Conservation (phyloP, 2,329 filamentous ascomycete genomes). For the Colletotrichum gigasporum region DNA sequence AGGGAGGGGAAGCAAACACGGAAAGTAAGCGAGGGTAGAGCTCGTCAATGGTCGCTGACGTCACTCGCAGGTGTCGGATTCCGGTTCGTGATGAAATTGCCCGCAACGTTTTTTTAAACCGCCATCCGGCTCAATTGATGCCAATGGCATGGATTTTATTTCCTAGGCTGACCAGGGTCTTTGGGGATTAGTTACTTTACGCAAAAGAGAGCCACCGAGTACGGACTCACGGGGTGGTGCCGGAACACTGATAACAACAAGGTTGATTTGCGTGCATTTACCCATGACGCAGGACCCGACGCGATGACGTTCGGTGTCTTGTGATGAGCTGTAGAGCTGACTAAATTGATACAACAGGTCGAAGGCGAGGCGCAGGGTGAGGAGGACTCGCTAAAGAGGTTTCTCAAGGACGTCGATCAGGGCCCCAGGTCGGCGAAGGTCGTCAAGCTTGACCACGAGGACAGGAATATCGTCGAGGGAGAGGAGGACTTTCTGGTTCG, state of each 20-base stretch:
- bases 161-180: not conserved
- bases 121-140: not conserved
- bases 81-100: conserved; percentile 48
- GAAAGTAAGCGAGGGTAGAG: not conserved
- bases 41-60: conserved; percentile 39
- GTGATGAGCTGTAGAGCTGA: not conserved
- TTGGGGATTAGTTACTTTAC: conserved; percentile 60
- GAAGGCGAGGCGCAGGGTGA: conserved; percentile 88
- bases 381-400: conserved; percentile 69
- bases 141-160: not conserved
- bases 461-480: conserved; percentile 70
- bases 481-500: conserved; percentile 74
- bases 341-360: conserved; percentile 65
- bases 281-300: no score
- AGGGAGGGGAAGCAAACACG: not conserved
- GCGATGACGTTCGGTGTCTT: not conserved
- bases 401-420: conserved; percentile 78
- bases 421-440: conserved; percentile 81
- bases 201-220: conserved; percentile 58
- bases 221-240: conserved; percentile 69
- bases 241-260: conserved; percentile 66
- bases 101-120: not conserved
- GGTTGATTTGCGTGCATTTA: conserved; percentile 45
- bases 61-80: conserved; percentile 61
- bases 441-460: conserved; percentile 75